Conservation (phyloP, 116 monocot species). For the Iris pallida region DNA sequence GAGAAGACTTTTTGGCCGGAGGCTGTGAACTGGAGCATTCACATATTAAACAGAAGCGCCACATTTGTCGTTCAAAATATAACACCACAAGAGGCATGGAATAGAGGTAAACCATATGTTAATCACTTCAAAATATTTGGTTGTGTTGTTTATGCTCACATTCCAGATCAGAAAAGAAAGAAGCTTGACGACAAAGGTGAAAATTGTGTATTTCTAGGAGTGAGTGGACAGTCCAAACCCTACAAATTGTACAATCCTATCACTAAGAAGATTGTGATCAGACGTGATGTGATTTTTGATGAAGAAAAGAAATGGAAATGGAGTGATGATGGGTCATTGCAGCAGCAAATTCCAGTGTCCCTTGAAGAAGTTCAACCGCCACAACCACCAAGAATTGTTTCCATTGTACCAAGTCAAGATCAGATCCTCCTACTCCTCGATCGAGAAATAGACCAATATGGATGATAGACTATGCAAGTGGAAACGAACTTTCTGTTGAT, state of each 20-base stretch:
- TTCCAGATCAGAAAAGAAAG: slow-evolving; percentile 4
- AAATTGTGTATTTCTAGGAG: background rate
- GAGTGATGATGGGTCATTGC: background rate
- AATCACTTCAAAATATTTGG: background rate
- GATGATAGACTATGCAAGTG: too few relatives aligned
- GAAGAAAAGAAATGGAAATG: background rate
- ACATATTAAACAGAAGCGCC: background rate
- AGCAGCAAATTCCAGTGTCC: too few relatives aligned
- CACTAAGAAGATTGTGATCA: background rate
- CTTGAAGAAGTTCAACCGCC: too few relatives aligned
- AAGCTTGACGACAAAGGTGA: background rate
- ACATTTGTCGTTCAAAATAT: slow-evolving; percentile 4
- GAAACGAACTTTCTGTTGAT: too few relatives aligned
- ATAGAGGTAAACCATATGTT: background rate
- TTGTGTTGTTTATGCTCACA: background rate
- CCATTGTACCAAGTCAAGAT: background rate
- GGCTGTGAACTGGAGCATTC: background rate
- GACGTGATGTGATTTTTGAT: too few relatives aligned
- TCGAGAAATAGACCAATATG: too few relatives aligned
- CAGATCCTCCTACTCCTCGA: too few relatives aligned
- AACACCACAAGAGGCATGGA: background rate
- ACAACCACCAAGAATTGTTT: background rate
- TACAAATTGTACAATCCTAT: background rate
- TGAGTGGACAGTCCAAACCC: background rate
- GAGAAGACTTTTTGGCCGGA: background rate